These are phyloP conservation scores for Xerocomus spinulosus DNA, from an alignment of 768 basidiomycete species.

Conservation along the genomic window DNA sequence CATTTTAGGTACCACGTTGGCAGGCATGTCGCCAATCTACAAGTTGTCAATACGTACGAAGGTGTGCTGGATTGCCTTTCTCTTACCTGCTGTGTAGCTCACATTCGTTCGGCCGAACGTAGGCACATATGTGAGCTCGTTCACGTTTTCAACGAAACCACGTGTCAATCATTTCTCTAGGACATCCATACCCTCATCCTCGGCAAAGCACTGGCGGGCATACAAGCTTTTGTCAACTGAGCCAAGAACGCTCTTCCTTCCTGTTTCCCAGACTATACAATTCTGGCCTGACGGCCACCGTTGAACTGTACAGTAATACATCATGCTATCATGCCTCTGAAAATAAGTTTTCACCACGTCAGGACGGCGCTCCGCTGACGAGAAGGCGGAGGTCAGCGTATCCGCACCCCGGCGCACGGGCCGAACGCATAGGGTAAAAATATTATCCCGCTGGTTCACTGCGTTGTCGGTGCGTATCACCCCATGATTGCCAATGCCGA, in stretches of 20 bases:
- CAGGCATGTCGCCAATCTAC: slow-evolving; percentile 90
- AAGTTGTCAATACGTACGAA: slow-evolving; percentile 96
- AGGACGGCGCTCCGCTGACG: not conserved
- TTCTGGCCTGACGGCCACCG: not conserved
- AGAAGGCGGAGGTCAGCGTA: not conserved
- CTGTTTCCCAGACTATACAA: not conserved
- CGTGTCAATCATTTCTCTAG: slow-evolving; percentile 34
- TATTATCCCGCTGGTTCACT: not conserved
- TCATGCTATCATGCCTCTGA: too few species aligned
- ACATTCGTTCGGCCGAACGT: slow-evolving; percentile 1
- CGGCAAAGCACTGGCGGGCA: slow-evolving; percentile 88
- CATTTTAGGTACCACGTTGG: slow-evolving; percentile 78
- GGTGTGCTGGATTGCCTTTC: slow-evolving; percentile 39
- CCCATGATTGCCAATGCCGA: not conserved
- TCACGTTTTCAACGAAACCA: not conserved
- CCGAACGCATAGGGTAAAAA: not conserved
- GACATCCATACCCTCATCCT: slow-evolving; percentile 90
- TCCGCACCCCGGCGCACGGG: not conserved
- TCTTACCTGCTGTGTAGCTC: not conserved
- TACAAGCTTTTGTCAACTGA: slow-evolving; percentile 76
- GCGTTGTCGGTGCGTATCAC: not conserved
- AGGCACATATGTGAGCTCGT: slow-evolving; percentile 55
- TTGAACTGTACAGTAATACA: too few species aligned
- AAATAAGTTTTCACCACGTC: too few species aligned
- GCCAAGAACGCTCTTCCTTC: not conserved